Percentiles rank a stretch among this genome's conserved stretches.
phyloP scores from a whole-genome alignment of 345 rosid species.

The thale cress (Arabidopsis thaliana) region DNA sequence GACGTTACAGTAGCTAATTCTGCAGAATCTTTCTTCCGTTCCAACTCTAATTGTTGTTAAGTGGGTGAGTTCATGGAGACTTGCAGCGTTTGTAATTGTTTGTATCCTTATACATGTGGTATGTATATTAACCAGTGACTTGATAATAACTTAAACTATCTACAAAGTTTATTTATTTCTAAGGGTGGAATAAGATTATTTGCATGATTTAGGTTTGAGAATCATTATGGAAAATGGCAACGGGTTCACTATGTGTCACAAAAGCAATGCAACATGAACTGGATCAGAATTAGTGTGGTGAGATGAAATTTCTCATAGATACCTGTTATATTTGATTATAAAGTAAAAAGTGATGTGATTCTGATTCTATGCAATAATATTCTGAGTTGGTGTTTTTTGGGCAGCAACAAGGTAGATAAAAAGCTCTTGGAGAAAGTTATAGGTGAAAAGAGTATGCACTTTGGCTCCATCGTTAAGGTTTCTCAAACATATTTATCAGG shows the following conservation, averaged over 20 bases:
- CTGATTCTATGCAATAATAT: slow-evolving; percentile 9
- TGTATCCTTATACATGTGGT: slow-evolving; percentile 88
- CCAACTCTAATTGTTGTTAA: slow-evolving; percentile 84
- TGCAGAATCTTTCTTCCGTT: slow-evolving; percentile 95
- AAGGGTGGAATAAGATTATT: background rate
- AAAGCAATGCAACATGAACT: slow-evolving; percentile 97
- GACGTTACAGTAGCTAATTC: background rate
- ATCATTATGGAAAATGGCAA: slow-evolving; percentile 83
- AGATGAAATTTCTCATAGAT: slow-evolving; percentile 47
- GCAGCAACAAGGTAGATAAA: too few relatives aligned
- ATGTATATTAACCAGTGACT: slow-evolving; percentile 22
- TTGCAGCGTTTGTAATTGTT: slow-evolving; percentile 66
- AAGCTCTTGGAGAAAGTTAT: too few relatives aligned
- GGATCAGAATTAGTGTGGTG: slow-evolving; percentile 88
- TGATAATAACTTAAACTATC: slow-evolving; percentile 20
- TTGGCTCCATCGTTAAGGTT: too few relatives aligned
- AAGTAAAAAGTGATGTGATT: background rate
- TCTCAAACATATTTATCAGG: too few relatives aligned
- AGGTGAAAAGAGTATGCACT: too few relatives aligned
- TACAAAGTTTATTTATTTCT: background rate
- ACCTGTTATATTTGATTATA: slow-evolving; percentile 8
- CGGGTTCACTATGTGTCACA: slow-evolving; percentile 88
- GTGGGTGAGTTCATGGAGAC: slow-evolving; percentile 88
- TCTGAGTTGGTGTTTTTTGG: background rate
- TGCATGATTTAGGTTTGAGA: slow-evolving; percentile 71